These are phyloP conservation scores for Solanum aculeatissimum DNA, from an alignment of 305 asterid species.

Conservation along the genomic window DNA sequence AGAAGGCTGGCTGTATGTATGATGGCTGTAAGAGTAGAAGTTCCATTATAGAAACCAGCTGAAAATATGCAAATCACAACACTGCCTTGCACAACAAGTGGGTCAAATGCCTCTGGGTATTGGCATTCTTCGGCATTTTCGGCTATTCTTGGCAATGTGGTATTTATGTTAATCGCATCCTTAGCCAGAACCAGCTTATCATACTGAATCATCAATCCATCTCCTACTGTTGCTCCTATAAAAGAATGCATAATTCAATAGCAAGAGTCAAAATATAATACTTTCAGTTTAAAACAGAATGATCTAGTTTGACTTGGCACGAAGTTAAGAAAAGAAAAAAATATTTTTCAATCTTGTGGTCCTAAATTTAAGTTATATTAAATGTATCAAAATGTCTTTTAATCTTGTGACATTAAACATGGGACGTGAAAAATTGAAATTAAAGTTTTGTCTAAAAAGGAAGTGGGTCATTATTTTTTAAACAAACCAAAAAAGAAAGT, in stretches of 20 bases:
- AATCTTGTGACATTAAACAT: no score
- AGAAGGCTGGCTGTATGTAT: slow-evolving; percentile 49
- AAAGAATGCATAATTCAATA: neutral
- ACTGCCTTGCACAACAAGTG: slow-evolving; percentile 43
- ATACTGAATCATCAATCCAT: slow-evolving; percentile 37
- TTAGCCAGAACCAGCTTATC: slow-evolving; percentile 59
- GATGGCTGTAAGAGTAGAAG: slow-evolving; percentile 45
- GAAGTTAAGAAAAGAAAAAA: no score
- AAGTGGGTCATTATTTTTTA: no score
- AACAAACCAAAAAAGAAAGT: no score
- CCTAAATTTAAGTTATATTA: no score
- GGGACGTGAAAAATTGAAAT: no score
- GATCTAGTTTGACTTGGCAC: no score
- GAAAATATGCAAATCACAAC: slow-evolving; percentile 81
- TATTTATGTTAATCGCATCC: slow-evolving; percentile 47
- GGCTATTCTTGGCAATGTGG: slow-evolving; percentile 40
- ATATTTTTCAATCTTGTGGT: no score
- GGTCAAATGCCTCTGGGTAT: slow-evolving; percentile 62
- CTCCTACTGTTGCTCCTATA: slow-evolving; percentile 72
- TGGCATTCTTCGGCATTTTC: slow-evolving; percentile 71
- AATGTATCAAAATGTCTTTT: no score
- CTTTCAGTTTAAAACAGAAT: no score
- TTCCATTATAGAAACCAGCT: slow-evolving; percentile 60
- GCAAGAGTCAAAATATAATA: neutral
- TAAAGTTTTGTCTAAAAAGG: no score